Percentiles rank a stretch among this genome's conserved stretches.
phyloP scores from a whole-genome alignment of 129 eudicot genomes.

The Mikania micrantha region DNA sequence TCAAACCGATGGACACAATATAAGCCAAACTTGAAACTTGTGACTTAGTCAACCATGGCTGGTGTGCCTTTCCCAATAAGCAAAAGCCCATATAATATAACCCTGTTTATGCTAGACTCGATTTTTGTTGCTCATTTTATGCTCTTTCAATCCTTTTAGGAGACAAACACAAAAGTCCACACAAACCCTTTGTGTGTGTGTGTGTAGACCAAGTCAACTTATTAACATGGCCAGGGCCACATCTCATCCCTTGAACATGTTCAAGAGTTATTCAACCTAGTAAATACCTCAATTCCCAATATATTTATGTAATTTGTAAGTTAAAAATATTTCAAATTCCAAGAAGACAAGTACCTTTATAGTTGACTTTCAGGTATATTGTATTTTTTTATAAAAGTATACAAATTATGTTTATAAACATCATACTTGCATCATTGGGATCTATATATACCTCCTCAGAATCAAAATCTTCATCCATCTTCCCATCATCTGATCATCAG shows the following conservation, averaged over 20 bases:
- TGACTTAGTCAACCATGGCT: slow-evolving; percentile 10
- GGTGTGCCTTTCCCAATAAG: slow-evolving; percentile 16
- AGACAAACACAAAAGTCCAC: slow-evolving; percentile 15
- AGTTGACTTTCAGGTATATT: slow-evolving; percentile 15
- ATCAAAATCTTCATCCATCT: slow-evolving; percentile 15
- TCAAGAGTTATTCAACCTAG: slow-evolving; percentile 24
- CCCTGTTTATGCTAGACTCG: slow-evolving; percentile 7
- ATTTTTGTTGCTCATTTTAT: slow-evolving; percentile 2
- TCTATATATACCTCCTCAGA: slow-evolving; percentile 25
- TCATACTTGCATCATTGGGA: slow-evolving; percentile 12
- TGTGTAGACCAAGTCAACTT: slow-evolving; percentile 20
- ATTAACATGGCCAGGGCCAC: slow-evolving; percentile 17
- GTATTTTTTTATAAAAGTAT: background rate
- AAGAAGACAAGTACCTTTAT: slow-evolving; percentile 15
- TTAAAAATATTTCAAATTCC: slow-evolving; percentile 8
- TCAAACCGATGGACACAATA: background rate
- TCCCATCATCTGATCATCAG: slow-evolving; percentile 18
- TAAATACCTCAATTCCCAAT: slow-evolving; percentile 12
- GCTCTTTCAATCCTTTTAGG: slow-evolving; percentile 19
- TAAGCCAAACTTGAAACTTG: background rate
- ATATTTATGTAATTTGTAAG: background rate
- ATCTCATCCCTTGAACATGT: slow-evolving; percentile 33
- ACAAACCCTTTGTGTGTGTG: background rate
- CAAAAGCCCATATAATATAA: slow-evolving; percentile 6
- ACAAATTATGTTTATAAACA: background rate